Evolutionary conservation across 768 basidiomycete species (phyloP).

Genomic region (Mycena galericulata): DNA sequence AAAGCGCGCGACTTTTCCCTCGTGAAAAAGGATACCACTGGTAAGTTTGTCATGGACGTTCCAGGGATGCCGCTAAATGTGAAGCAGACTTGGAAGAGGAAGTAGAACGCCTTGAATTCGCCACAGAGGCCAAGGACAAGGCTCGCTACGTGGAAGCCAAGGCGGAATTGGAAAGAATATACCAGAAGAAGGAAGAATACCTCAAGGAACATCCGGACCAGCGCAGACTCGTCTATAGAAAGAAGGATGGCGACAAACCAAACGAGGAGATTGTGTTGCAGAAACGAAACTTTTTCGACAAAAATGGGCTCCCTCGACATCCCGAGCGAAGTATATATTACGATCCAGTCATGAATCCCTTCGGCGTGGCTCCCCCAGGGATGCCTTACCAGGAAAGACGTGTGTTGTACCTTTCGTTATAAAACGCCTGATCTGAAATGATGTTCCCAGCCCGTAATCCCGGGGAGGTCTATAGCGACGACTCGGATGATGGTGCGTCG

Average conservation of each 20-base stretch:
- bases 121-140: slow-evolving; percentile 64
- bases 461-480: slow-evolving; percentile 74
- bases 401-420: slow-evolving; percentile 53
- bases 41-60: slow-evolving; percentile 50
- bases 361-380: slow-evolving; percentile 93
- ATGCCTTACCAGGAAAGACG: slow-evolving; percentile 95
- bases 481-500: slow-evolving; percentile 51
- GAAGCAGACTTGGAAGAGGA: slow-evolving; percentile 83
- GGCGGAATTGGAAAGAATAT: slow-evolving; percentile 82
- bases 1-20: slow-evolving; percentile 90
- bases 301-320: slow-evolving; percentile 87
- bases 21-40: slow-evolving; percentile 94
- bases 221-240: slow-evolving; percentile 82
- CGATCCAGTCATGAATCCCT: slow-evolving; percentile 93
- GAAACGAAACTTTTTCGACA: slow-evolving; percentile 81
- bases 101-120: slow-evolving; percentile 73
- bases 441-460: slow-evolving; percentile 63
- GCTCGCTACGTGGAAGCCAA: slow-evolving; percentile 79
- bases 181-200: slow-evolving; percentile 91
- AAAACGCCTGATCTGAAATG: slow-evolving; percentile 15
- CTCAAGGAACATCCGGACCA: slow-evolving; percentile 95
- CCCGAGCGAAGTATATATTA: slow-evolving; percentile 96
- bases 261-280: slow-evolving; percentile 52
- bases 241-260: slow-evolving; percentile 56
- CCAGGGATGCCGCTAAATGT: neutral